A percentile compares a stretch with the other conserved stretches of the same genome.
These are phyloP conservation scores for Dunaliella salina DNA, from an alignment of 163 green algal species.

Conservation along the genomic window DNA sequence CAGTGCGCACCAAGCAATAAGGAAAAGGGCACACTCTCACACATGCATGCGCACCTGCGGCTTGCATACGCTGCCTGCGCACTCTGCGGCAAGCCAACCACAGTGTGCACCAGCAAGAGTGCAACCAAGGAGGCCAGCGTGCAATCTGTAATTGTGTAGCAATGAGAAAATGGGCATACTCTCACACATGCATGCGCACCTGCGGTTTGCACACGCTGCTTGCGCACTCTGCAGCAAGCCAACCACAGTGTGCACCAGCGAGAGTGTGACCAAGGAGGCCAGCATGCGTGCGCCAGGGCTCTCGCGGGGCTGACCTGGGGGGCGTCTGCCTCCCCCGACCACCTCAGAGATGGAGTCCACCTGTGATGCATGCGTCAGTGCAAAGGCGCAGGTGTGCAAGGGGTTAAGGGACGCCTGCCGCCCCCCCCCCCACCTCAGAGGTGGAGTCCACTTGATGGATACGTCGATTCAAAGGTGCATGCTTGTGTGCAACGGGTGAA, in stretches of 20 bases:
- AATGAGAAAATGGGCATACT: background rate
- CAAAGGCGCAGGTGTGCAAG: no score
- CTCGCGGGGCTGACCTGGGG: background rate
- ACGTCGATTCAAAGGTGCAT: no score
- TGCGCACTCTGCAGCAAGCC: constrained; percentile 18
- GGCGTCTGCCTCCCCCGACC: constrained; percentile 19
- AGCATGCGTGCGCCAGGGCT: constrained; percentile 13
- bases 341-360: constrained; percentile 28
- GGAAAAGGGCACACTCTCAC: background rate
- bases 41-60: background rate
- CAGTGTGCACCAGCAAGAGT: constrained; percentile 21
- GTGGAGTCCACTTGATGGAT: no score
- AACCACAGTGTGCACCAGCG: constrained; percentile 22
- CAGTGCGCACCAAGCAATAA: constrained; percentile 21
- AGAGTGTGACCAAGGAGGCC: constrained; percentile 22
- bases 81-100: constrained; percentile 10
- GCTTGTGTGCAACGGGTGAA: no score
- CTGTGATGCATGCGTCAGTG: background rate
- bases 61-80: constrained; percentile 19
- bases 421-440: no score
- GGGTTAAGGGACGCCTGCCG: no score
- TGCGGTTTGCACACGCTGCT: constrained; percentile 9
- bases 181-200: background rate
- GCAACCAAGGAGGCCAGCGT: constrained; percentile 18
- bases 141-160: background rate